Conservation (phyloP, 208 protist species). For the Leishmania major region DNA sequence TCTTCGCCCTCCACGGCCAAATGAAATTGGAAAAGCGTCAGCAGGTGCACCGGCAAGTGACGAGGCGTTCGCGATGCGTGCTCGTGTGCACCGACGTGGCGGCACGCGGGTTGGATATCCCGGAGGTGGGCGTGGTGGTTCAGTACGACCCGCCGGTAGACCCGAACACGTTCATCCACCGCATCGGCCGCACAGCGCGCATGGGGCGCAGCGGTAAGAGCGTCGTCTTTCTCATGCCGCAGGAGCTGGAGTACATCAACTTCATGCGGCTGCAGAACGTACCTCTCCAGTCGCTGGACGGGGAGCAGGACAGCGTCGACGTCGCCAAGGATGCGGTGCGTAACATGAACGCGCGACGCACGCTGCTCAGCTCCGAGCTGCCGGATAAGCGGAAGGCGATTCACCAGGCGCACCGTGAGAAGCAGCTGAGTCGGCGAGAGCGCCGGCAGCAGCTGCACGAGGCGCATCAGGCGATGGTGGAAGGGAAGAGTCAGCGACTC, state of each 20-base stretch:
- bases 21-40: conserved; percentile 91
- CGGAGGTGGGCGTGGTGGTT: conserved; percentile 94
- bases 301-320: conserved; percentile 67
- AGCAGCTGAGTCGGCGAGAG: conserved; percentile 72
- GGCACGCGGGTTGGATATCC: conserved; percentile 96
- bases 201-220: conserved; percentile 93
- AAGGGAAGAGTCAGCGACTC: conserved; percentile 32
- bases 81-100: conserved; percentile 97
- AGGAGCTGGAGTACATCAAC: conserved; percentile 93
- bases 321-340: conserved; percentile 50
- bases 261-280: conserved; percentile 94
- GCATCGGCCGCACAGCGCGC: conserved; percentile 96
- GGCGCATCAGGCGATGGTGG: conserved; percentile 50
- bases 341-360: conserved; percentile 71
- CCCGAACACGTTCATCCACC: conserved; percentile 96
- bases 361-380: conserved; percentile 67
- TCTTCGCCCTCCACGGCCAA: conserved; percentile 93
- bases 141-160: conserved; percentile 98
- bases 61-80: conserved; percentile 69
- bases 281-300: conserved; percentile 70
- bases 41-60: conserved; percentile 77
- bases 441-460: conserved; percentile 66
- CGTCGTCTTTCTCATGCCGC: conserved; percentile 93
- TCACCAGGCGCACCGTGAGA: conserved; percentile 72
- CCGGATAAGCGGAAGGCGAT: conserved; percentile 69